Conservation (phyloP, 2,329 filamentous ascomycete genomes). For the Apiospora pterosperma region DNA sequence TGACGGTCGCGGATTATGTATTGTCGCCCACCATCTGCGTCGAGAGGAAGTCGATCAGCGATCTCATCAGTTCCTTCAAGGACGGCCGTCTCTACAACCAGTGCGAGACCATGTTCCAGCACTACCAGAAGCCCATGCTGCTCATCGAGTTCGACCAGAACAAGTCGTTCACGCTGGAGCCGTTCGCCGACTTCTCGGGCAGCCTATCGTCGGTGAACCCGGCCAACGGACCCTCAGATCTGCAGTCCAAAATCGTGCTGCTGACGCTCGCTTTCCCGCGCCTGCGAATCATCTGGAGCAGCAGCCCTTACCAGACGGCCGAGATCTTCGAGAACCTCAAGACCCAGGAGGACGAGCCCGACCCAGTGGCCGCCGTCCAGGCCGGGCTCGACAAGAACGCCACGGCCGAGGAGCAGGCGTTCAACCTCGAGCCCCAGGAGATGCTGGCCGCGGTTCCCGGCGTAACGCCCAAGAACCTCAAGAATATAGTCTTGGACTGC, state of each 20-base stretch:
- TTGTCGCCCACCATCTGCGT: conserved; percentile 88
- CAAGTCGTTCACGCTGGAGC: conserved; percentile 93
- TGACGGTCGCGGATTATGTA: conserved; percentile 96
- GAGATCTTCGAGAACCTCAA: conserved; percentile 96
- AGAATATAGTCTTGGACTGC: conserved; percentile 66
- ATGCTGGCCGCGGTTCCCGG: conserved; percentile 86
- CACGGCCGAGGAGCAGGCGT: conserved; percentile 64
- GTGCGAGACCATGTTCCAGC: conserved; percentile 87
- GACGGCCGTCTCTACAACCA: conserved; percentile 91
- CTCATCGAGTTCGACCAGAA: conserved; percentile 98
- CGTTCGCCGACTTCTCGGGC: conserved; percentile 65
- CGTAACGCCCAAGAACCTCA: conserved; percentile 74
- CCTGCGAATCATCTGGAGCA: conserved; percentile 90
- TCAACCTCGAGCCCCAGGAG: conserved; percentile 83
- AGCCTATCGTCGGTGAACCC: conserved; percentile 61
- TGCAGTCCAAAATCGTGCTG: conserved; percentile 89
- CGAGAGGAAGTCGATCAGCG: conserved; percentile 89
- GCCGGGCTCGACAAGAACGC: conserved; percentile 69
- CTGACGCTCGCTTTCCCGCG: conserved; percentile 88
- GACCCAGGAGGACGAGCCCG: conserved; percentile 82
- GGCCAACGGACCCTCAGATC: conserved; percentile 61
- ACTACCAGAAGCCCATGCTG: conserved; percentile 87
- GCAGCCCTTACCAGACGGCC: conserved; percentile 89
- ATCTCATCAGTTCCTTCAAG: conserved; percentile 87
- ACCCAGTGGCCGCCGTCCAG: conserved; percentile 81